Conservation (phyloP, 257 asterid genomes). For the Gentiana macrophylla region DNA sequence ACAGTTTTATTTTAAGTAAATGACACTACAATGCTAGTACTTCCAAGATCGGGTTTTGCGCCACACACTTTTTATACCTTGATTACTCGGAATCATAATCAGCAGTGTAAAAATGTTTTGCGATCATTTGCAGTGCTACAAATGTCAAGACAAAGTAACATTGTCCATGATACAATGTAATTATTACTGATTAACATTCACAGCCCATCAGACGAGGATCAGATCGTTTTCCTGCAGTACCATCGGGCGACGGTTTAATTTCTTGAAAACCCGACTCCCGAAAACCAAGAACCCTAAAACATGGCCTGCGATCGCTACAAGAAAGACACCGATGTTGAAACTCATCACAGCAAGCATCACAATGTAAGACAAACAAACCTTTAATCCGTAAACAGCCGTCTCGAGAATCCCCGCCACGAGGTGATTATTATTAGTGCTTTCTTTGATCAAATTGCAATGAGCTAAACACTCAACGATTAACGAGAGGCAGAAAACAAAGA, state of each 20-base stretch:
- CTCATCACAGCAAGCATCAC: conserved; percentile 86
- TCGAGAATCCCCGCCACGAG: conserved; percentile 31
- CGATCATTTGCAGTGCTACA: too few species aligned
- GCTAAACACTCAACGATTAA: conserved; percentile 53
- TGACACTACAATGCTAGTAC: too few species aligned
- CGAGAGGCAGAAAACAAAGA: conserved; percentile 33
- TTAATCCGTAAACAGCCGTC: conserved; percentile 36
- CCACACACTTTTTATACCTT: too few species aligned
- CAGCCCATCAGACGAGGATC: too few species aligned
- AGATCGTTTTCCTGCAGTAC: too few species aligned
- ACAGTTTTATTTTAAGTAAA: too few species aligned
- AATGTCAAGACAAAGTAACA: too few species aligned
- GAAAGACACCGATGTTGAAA: conserved; percentile 59
- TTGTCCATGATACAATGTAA: too few species aligned
- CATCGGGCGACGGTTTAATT: conserved; percentile 1
- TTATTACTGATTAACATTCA: too few species aligned
- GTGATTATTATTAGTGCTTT: conserved; percentile 4
- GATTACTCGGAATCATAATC: too few species aligned
- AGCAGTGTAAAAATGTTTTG: too few species aligned
- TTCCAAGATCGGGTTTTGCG: too few species aligned
- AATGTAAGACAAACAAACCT: conserved; percentile 49
- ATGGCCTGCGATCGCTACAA: conserved; percentile 56
- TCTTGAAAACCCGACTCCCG: conserved; percentile 40
- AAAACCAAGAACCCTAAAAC: conserved; percentile 51
- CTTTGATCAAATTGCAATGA: conserved; percentile 26